Evolutionary conservation across 306 rosid species (phyloP), one percentile per base, ranked within the genome.

Genomic region (Ormosia emarginata): DNA sequence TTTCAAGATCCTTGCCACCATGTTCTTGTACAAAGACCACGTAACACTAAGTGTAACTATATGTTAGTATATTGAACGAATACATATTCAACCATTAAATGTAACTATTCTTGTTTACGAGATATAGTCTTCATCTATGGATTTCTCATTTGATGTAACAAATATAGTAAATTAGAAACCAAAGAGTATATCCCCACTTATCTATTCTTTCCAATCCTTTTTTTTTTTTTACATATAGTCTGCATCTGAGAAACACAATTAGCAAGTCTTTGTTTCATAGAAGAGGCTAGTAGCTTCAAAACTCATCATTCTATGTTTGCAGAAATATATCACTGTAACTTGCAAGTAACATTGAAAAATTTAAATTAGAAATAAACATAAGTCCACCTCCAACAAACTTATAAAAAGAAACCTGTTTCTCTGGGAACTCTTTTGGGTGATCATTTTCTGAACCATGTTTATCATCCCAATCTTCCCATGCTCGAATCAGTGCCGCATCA

Each of bases 1-100:
- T 88, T 87, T 93, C 99, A 55, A 95, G 97, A 91, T 95, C 97
- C 85, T 91, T 85, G 76, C 99, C 98, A 8, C 99, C 97, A 61
- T 95, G 94, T 81, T 85, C 90, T 84, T 90, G 85, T 30, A 91
- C 92, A 64, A 95, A 92, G 56, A 92, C 84, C 70, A 91, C 85
- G 74, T 90, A 93, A 75, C 88, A 80, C 98, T 93, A 85, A 61
- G 88, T 40, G 80, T 78, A 85, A 67, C 36, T 53, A 79, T 70
- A 78, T 41, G 75, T 80, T 74, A 86, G 85, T 71, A 72, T 64
- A 81, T 44, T 61, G 71, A 57, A 32, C 57, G 7, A 18, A 9
- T 34, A 33, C 18, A 4, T 37, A 32, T 66, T 47, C 71, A 58
- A 58, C 49, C 5, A 7, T 11, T 77, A 47, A 44, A 36, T 33